Percentiles rank a stretch among this genome's conserved stretches.
These are phyloP conservation scores for Dittrichia graveolens DNA, from an alignment of 129 eudicot species.

Conservation along the genomic window DNA sequence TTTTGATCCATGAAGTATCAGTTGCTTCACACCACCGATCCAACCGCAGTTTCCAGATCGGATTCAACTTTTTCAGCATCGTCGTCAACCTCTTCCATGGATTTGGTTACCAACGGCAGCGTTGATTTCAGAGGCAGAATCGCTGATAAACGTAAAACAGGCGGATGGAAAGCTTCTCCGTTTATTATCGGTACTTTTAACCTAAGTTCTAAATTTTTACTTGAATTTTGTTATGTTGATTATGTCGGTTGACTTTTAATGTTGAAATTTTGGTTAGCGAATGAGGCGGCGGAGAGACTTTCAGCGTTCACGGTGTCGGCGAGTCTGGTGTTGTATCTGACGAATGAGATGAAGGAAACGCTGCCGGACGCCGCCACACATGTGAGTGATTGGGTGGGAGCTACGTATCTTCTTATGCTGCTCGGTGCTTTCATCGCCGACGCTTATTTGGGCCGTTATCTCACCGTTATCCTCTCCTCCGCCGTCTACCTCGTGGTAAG, in stretches of 20 bases:
- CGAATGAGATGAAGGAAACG: constrained; percentile 64
- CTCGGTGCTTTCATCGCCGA: constrained; percentile 95
- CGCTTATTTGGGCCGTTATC: constrained; percentile 85
- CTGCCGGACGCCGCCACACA: constrained; percentile 84
- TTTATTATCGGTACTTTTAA: constrained; percentile 61
- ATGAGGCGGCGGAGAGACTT: constrained; percentile 86
- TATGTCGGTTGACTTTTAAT: neutral
- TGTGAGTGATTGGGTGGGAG: constrained; percentile 93
- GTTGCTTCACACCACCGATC: constrained; percentile 19
- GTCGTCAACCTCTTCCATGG: constrained; percentile 33
- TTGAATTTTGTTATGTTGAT: no score
- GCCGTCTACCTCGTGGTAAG: constrained; percentile 65
- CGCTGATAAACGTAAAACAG: constrained; percentile 63
- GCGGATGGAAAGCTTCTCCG: constrained; percentile 80
- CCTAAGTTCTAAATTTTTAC: neutral
- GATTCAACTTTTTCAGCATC: constrained; percentile 7
- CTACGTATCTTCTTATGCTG: constrained; percentile 65
- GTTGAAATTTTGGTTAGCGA: constrained; percentile 37
- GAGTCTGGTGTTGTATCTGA: constrained; percentile 68
- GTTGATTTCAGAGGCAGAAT: constrained; percentile 58
- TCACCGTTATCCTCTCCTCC: constrained; percentile 73
- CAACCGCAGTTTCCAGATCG: constrained; percentile 6
- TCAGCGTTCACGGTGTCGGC: constrained; percentile 81
- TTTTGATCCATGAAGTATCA: constrained; percentile 22
- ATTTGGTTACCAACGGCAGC: constrained; percentile 57